phyloP scores from a whole-genome alignment of 2,329 filamentous ascomycete genomes.

The Colletotrichum trifolii region DNA sequence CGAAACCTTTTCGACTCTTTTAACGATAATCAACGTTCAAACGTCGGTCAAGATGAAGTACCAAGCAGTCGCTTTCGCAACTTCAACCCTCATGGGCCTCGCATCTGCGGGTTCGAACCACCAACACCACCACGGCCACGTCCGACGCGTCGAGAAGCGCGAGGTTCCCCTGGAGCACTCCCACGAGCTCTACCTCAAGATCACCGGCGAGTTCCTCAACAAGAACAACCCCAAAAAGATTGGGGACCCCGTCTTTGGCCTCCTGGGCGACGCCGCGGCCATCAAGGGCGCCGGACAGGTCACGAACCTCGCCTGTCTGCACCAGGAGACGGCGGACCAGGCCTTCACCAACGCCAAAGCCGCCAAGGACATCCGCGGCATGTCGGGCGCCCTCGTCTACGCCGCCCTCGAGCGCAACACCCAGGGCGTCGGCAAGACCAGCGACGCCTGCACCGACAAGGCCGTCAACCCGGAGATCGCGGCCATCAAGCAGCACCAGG shows the following conservation, averaged over 20 bases:
- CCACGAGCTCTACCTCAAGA: slow-evolving; percentile 57
- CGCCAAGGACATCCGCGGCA: slow-evolving; percentile 61
- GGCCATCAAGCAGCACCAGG: slow-evolving; percentile 56
- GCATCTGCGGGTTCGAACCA: slow-evolving; percentile 21
- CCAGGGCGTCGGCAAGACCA: slow-evolving; percentile 52
- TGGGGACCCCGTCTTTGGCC: slow-evolving; percentile 59
- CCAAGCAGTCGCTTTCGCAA: slow-evolving; percentile 30
- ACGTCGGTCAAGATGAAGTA: slow-evolving; percentile 37
- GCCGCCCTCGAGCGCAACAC: slow-evolving; percentile 65
- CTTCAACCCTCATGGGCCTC: slow-evolving; percentile 31
- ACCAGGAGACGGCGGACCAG: slow-evolving; percentile 65
- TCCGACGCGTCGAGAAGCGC: slow-evolving; percentile 39
- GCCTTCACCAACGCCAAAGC: slow-evolving; percentile 70
- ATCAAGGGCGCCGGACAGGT: slow-evolving; percentile 48
- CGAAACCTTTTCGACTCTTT: not conserved
- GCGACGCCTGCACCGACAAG: slow-evolving; percentile 51
- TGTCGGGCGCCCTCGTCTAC: slow-evolving; percentile 65
- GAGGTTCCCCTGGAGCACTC: slow-evolving; percentile 66
- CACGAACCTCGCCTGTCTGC: slow-evolving; percentile 55
- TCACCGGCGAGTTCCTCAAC: slow-evolving; percentile 53
- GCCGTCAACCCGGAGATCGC: slow-evolving; percentile 59
- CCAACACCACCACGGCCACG: slow-evolving; percentile 9
- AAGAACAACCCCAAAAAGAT: slow-evolving; percentile 61
- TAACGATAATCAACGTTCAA: slow-evolving; percentile 11
- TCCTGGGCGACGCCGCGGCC: slow-evolving; percentile 63